Percentiles rank a stretch among this genome's conserved stretches.
These are phyloP conservation scores for Eucommia ulmoides DNA, from an alignment of 257 asterid genomes.

Conservation along the genomic window DNA sequence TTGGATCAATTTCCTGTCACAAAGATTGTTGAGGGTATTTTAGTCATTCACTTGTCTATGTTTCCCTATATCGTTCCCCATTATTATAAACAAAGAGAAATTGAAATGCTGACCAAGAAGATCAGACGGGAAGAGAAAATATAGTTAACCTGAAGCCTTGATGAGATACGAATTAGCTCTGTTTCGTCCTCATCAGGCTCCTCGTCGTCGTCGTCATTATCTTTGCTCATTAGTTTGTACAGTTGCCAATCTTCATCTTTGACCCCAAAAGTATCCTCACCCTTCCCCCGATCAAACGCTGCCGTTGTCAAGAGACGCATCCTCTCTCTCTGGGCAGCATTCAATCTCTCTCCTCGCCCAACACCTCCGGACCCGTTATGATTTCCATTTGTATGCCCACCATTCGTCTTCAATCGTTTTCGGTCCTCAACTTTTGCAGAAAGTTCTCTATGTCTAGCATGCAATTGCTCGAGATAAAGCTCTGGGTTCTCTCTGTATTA, in stretches of 20 bases:
- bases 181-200: constrained; percentile 65
- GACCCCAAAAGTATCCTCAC: constrained; percentile 93
- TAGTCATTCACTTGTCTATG: no score
- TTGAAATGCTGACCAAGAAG: background rate
- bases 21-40: background rate
- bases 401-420: constrained; percentile 65
- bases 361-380: constrained; percentile 72
- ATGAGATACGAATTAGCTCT: constrained; percentile 72
- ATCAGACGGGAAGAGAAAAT: background rate
- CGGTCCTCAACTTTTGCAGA: constrained; percentile 82
- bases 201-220: constrained; percentile 69
- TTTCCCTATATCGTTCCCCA: no score
- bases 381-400: constrained; percentile 65
- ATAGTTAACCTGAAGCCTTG: constrained; percentile 65
- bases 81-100: background rate
- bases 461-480: constrained; percentile 78
- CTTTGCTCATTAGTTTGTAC: constrained; percentile 90
- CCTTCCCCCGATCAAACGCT: constrained; percentile 97
- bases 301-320: constrained; percentile 98
- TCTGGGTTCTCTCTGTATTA: constrained; percentile 72
- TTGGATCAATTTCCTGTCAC: constrained; percentile 80
- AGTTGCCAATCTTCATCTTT: constrained; percentile 99
- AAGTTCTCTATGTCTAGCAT: constrained; percentile 63
- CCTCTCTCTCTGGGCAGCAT: constrained; percentile 84
- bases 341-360: constrained; percentile 96